Evolutionary conservation across 2,329 filamentous ascomycete species (phyloP).

Genomic region (Dactylellina sp.): DNA sequence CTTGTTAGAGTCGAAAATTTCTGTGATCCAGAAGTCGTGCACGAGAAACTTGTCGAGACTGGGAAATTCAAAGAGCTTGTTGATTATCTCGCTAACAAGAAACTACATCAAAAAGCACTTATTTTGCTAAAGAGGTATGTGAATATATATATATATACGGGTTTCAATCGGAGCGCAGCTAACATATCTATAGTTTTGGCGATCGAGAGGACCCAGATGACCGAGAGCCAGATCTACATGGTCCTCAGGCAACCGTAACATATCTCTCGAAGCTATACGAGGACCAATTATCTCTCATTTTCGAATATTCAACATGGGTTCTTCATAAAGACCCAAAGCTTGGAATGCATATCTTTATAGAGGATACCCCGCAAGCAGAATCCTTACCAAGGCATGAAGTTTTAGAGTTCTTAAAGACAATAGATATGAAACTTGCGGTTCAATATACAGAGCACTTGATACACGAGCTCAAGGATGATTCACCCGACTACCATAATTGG

Average conservation of each 20-base stretch:
- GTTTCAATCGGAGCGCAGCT: neutral
- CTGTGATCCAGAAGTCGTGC: conserved; percentile 94
- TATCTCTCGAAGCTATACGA: conserved; percentile 92
- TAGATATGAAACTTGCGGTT: conserved; percentile 78
- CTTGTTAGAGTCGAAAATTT: conserved; percentile 97
- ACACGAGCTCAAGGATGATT: conserved; percentile 83
- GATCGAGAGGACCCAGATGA: conserved; percentile 60
- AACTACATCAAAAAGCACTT: conserved; percentile 86
- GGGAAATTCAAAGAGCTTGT: conserved; percentile 92
- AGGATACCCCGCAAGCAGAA: conserved; percentile 95
- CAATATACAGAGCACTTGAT: conserved; percentile 92
- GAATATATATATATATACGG: neutral
- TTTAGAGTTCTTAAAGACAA: conserved; percentile 76
- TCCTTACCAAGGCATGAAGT: conserved; percentile 82
- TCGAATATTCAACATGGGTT: conserved; percentile 93
- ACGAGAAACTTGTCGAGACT: conserved; percentile 88
- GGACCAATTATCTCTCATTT: conserved; percentile 86
- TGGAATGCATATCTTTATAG: conserved; percentile 92
- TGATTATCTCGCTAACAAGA: conserved; percentile 98
- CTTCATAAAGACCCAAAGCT: conserved; percentile 76
- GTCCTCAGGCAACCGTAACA: conserved; percentile 83
- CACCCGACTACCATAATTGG: conserved; percentile 86
- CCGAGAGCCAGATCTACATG: conserved; percentile 72
- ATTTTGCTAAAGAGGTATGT: conserved; percentile 78
- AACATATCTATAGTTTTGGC: conserved; percentile 56